Base-by-base conservation (phyloP, 208 protist genomes). In the Crithidia fasciculata region DNA sequence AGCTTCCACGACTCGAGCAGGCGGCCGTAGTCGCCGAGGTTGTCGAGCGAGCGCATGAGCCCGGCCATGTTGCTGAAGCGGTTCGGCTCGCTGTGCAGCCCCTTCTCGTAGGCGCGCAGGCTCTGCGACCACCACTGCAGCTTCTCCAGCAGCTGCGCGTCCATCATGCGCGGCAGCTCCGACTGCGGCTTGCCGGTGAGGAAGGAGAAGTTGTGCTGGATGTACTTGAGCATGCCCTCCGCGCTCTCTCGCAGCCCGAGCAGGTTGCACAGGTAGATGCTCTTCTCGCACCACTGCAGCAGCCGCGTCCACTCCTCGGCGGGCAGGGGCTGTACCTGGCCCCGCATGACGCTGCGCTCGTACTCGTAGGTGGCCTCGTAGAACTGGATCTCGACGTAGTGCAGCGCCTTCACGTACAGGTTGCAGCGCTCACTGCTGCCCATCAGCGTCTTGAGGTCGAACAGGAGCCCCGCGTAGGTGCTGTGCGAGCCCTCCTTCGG, bases 111-210 rank as follows among this genome's bases (percentile, higher is more conserved):
- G 19, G 90, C 95, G 18, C 81, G 69, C 45, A 98, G 85, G 57
- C 98, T 98, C 70, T 99, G 91, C 43, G 99, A 96, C 99, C 99
- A 99, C 85, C 98, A 96, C 73, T 99, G 92, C 47, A 99, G 82
- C 83, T 99, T 99, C 72, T 98, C 91, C 56, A 98, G 96, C 52
- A 97, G 88, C 71, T 94, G 83, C 10, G 93, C 90, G 70, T 95
- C 89, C 89, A 95, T 95, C 82, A 94, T 93, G 54, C 81, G 82
- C 16, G 83, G 86, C 61, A 95, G 67, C 74, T 93, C 87, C 65
- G 85, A 88, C 18, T 74, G 81, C 40, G 81, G 80, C 69, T 86
- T 76, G 8, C 90, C 91, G 13, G 91, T 94, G 60, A 97, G 74
- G 60, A 91, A 86, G 18, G 82, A 89, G 70, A 96, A 95, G 74